Evolutionary conservation across 2,329 filamentous ascomycete species (phyloP), one percentile per base, ranked within the genome.

Genomic region (Fusarium xyrophilum): DNA sequence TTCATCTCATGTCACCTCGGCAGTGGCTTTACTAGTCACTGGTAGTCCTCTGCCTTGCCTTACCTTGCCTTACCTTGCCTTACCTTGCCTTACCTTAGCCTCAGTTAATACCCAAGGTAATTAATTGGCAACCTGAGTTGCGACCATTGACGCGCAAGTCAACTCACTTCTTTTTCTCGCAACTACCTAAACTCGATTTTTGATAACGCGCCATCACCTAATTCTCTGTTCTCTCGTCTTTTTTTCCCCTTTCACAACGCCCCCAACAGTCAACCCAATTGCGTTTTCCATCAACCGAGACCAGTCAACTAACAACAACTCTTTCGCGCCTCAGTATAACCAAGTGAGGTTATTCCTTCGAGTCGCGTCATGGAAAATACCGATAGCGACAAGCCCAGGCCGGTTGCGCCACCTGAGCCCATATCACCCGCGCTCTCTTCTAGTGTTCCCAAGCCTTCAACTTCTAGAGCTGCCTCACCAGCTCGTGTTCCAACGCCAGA

Each of bases 371-470:
- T 74, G 69, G 69, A 75, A 59, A 70, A 55, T 63, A 58, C 58
- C 56, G 68, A 72, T 57, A 57, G 57, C 56, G 72, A 74, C 61
- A 71, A 73, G 66, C 68, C 69, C 63, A 73, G 67, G 65, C 69
- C 66, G 36, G 66, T 67, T 73, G 71, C 70, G 65, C 69, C 73
- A 66, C 60, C 68, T 65, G 69, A 72, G 60, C 72, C 72, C 67
- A 73, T 73, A 67, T 74, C 72, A 53, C 71, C 72, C 57, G 72
- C 69, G 36, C 69, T 70, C 42, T 73, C 73, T 63, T 65, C 68
- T 43, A 56, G 69, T 35, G 60, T 54, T 63, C 61, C 66, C 44
- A 65, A 70, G 57, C 59, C 65, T 54, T 58, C 65, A 55, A 58
- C 66, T 56, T 59, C 65, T 13, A 65, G 60, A 60, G 59, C 60